phyloP scores from a whole-genome alignment of 2,329 filamentous ascomycete genomes.

The Albophoma yamanashiensis region DNA sequence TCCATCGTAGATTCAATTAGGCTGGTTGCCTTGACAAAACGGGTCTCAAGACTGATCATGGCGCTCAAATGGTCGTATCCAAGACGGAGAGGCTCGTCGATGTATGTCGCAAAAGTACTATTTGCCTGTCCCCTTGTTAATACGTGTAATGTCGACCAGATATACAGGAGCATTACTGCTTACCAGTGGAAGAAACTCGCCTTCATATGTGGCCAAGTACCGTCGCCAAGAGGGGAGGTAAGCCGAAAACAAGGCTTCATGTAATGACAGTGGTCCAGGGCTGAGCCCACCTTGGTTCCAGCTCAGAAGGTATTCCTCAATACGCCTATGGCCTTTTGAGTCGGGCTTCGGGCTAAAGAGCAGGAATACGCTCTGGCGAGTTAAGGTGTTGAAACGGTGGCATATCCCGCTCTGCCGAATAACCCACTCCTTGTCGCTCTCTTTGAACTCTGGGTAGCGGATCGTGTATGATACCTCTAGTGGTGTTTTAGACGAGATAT shows the following conservation, averaged over 20 bases:
- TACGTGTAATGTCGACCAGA: background rate
- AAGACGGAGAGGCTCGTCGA: conserved; percentile 14
- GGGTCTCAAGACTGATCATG: conserved; percentile 13
- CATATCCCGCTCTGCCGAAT: conserved; percentile 17
- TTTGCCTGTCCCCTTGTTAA: conserved; percentile 7
- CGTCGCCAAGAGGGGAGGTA: conserved; percentile 14
- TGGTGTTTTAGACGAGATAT: background rate
- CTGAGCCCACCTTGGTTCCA: background rate
- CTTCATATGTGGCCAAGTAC: conserved; percentile 13
- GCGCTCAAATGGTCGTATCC: conserved; percentile 15
- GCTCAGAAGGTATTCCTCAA: conserved; percentile 4
- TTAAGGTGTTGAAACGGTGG: conserved; percentile 12
- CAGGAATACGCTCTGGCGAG: conserved; percentile 10
- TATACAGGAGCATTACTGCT: background rate
- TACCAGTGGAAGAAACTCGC: conserved; percentile 13
- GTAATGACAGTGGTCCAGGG: conserved; percentile 7
- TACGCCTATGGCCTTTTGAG: conserved; percentile 10
- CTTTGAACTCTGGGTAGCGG: conserved; percentile 17
- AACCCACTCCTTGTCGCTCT: conserved; percentile 10
- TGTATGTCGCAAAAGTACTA: conserved; percentile 15
- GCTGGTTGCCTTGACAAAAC: conserved; percentile 11
- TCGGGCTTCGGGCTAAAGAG: conserved; percentile 14
- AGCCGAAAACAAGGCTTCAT: conserved; percentile 10
- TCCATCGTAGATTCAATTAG: conserved; percentile 10
- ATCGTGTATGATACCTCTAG: conserved; percentile 16